Percentiles rank a stretch among this genome's conserved stretches.
These are phyloP conservation scores for Neofusicoccum kwambonambiense DNA, from an alignment of 2,329 filamentous ascomycete genomes.

Conservation along the genomic window DNA sequence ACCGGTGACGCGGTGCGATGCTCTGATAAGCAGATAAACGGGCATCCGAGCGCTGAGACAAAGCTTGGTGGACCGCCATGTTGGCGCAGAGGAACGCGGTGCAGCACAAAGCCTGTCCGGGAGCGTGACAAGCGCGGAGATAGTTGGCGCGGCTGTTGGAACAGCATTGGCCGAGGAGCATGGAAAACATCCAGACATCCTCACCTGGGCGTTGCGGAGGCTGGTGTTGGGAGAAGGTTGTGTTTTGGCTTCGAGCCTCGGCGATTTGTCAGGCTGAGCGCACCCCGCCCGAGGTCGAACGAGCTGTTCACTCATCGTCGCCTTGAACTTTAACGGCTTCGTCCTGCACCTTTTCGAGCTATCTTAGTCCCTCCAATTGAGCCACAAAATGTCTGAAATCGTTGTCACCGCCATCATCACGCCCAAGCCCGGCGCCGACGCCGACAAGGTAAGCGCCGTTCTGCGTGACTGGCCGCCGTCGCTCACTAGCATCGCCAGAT, in stretches of 20 bases:
- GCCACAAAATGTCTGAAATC: conserved; percentile 19
- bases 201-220: background rate
- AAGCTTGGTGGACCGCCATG: no score
- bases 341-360: background rate
- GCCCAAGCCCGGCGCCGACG: conserved; percentile 31
- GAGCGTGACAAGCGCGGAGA: no score
- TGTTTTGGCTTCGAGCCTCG: background rate
- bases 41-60: background rate
- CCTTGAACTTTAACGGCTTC: background rate
- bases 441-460: conserved; percentile 27
- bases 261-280: background rate
- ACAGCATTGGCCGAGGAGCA: background rate
- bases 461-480: background rate
- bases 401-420: conserved; percentile 32
- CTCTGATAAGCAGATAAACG: background rate
- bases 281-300: background rate
- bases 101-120: no score
- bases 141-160: no score
- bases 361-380: background rate
- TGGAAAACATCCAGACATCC: background rate
- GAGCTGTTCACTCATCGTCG: background rate
- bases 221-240: background rate
- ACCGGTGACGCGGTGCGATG: background rate
- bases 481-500: conserved; percentile 24
- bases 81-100: no score